These are phyloP conservation scores for Spencermartinsiella europaea DNA, from an alignment of 805 yeast species.

Conservation along the genomic window DNA sequence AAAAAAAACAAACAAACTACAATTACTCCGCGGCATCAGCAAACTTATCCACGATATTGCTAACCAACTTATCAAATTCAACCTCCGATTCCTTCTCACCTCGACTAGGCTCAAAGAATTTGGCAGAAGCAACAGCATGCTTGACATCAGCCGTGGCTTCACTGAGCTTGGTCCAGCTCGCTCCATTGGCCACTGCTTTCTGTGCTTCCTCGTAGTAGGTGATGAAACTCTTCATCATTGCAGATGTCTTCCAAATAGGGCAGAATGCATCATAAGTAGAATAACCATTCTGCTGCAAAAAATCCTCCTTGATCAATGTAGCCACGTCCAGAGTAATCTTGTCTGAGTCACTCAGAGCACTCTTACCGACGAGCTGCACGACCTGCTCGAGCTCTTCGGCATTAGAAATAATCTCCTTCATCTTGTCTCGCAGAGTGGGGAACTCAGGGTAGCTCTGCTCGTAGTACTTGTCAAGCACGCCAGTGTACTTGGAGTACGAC, in stretches of 20 bases:
- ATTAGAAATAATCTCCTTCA: constrained; percentile 88
- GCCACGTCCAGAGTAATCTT: constrained; percentile 95
- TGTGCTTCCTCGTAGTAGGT: constrained; percentile 95
- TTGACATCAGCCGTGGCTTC: constrained; percentile 88
- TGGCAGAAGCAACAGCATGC: constrained; percentile 89
- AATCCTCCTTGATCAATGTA: constrained; percentile 88
- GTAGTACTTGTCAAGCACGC: constrained; percentile 78
- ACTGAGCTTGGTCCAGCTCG: constrained; percentile 86
- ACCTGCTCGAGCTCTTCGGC: constrained; percentile 99
- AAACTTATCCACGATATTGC: constrained; percentile 80
- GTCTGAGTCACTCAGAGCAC: constrained; percentile 94
- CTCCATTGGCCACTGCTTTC: constrained; percentile 90
- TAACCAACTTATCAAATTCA: constrained; percentile 72
- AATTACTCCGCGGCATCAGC: constrained; percentile 87
- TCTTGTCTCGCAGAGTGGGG: constrained; percentile 82
- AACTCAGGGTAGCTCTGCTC: constrained; percentile 85
- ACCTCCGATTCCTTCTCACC: constrained; percentile 75
- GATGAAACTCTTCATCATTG: constrained; percentile 95
- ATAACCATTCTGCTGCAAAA: constrained; percentile 98
- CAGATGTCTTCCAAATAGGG: constrained; percentile 98
- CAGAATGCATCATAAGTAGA: constrained; percentile 98
- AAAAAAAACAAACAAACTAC: background rate
- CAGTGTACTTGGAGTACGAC: constrained; percentile 95
- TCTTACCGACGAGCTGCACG: constrained; percentile 97
- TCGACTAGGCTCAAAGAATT: constrained; percentile 91